These are phyloP conservation scores for Nemania sp. DNA, from an alignment of 2,329 filamentous ascomycete genomes.

Conservation along the genomic window DNA sequence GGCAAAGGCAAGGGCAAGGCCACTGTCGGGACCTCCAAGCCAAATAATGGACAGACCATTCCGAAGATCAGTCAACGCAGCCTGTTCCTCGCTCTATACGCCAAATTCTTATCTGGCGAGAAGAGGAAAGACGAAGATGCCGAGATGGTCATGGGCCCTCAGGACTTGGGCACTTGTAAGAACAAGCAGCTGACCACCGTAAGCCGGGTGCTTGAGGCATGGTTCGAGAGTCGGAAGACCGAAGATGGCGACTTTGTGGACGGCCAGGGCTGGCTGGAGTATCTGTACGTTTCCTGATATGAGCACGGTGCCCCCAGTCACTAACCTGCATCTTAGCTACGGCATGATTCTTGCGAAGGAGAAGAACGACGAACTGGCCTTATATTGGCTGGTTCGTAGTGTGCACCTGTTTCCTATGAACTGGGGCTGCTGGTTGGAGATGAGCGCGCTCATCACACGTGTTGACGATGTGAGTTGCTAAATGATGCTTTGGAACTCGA, in stretches of 20 bases:
- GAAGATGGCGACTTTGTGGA: slow-evolving; percentile 63
- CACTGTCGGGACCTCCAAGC: slow-evolving; percentile 38
- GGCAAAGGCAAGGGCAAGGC: slow-evolving; percentile 71
- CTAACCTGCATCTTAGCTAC: slow-evolving; percentile 57
- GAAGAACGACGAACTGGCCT: slow-evolving; percentile 84
- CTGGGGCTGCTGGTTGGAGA: slow-evolving; percentile 95
- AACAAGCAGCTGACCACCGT: slow-evolving; percentile 85
- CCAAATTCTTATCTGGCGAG: slow-evolving; percentile 90
- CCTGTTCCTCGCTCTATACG: slow-evolving; percentile 88
- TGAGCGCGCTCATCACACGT: slow-evolving; percentile 77
- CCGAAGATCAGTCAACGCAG: slow-evolving; percentile 83
- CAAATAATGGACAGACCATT: slow-evolving; percentile 40
- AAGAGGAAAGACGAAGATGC: slow-evolving; percentile 96
- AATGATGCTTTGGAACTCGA: background rate
- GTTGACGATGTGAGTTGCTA: slow-evolving; percentile 73
- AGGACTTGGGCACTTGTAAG: slow-evolving; percentile 79
- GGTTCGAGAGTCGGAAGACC: slow-evolving; percentile 70
- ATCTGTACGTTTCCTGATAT: slow-evolving; percentile 55
- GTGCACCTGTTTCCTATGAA: slow-evolving; percentile 92
- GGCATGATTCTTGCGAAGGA: slow-evolving; percentile 88
- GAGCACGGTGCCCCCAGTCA: background rate
- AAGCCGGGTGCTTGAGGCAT: slow-evolving; percentile 75
- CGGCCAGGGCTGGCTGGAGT: slow-evolving; percentile 93
- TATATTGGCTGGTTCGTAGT: slow-evolving; percentile 84
- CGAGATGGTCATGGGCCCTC: slow-evolving; percentile 94